Base-by-base conservation (phyloP, 768 basidiomycete genomes). In the Amanita inopinata region DNA sequence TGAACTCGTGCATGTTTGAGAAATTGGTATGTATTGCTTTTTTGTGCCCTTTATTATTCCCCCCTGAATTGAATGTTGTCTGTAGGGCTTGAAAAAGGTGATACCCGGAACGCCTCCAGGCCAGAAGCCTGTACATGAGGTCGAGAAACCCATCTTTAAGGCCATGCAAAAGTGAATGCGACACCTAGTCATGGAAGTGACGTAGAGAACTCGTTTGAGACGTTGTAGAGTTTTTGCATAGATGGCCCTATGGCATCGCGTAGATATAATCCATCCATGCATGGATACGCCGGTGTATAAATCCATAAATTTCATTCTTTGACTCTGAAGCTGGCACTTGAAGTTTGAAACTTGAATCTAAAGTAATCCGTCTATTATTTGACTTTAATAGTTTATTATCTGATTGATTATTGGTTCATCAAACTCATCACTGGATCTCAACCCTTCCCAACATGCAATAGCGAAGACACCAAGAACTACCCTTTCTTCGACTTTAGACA, bases 1-100 rank as follows among this genome's bases (percentile, higher is more conserved):
- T 97, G 35, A 99, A 98, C 70, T 69, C 79, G 45, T 98, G 94
- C 69, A 87, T 94, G 73, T 93, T 97, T 57, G 83, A 93, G 62
- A 97, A 96, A 60, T 74, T 98, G 52, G 94, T 91, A 51, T 51
- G 87, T 77, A 25, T 11, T 25, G 2, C 10, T 24, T n/a, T 14
- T 18, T 18, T 38, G n/a, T 25, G 11, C 1, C 32, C 23, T 15
- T 18, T 1, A 18, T 40, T 14, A 4, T 33, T 38, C 37, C 41
- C 33, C 14, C 38, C 33, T 23, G 23, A 44, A 38, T 9, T 20
- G n/a, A 46, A 23, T 27, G 27, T 30, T 38, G 12, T 23, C n/a
- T 36, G 5, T 58, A 97, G 94, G 91, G 91, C 52, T 73, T 97
- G 46, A 75, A 69, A 30, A 98, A 98, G 66, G 79, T 76, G 33